Base-by-base conservation (phyloP, 73 alveolate species). In the Halteria grandinella region DNA sequence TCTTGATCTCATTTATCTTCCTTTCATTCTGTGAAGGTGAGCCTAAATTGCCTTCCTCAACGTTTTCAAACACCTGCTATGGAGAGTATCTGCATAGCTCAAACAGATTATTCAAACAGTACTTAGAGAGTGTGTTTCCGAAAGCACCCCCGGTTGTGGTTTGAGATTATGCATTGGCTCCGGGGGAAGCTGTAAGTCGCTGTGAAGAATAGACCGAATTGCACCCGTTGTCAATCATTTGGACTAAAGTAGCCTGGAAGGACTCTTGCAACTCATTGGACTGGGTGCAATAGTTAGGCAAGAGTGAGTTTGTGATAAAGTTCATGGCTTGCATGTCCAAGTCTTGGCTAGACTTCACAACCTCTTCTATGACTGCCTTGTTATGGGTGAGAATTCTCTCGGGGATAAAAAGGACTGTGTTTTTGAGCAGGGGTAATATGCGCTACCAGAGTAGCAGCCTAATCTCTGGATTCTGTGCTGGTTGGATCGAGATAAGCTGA, bases 91-190 rank as follows among this genome's bases (percentile, higher is more conserved):
- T 71, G 54, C 97, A 88, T 31, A 91, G 58, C 24, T 88, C 89
- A 57, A 91, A 91, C 48, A 91, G 63, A 60, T 91, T 91, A 37
- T 88, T 84, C 52, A 91, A 49, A 55, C 92, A 77, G 48, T 43
- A 83, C 41, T 58, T 83, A 2, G 92, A 83, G 0, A 73, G 63
- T 1, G 76, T 34, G 53, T 83, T 83, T 5, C 80, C 80, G 28
- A 66, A 66, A 11, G 80, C 69, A 8, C 80, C 66, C 15, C 55
- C 47, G 23, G 54, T 66, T 23, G 23, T n/a, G n/a, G n/a, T n/a
- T n/a, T n/a, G n/a, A n/a, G n/a, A n/a, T n/a, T n/a, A n/a, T n/a
- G n/a, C n/a, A n/a, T n/a, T n/a, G n/a, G n/a, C n/a, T n/a, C n/a
- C n/a, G n/a, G n/a, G n/a, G n/a, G n/a, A n/a, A n/a, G n/a, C n/a